Evolutionary conservation across 2,329 filamentous ascomycete genomes (phyloP), one percentile per base, ranked within the genome.

Genomic region (Calonectria leucothoes): DNA sequence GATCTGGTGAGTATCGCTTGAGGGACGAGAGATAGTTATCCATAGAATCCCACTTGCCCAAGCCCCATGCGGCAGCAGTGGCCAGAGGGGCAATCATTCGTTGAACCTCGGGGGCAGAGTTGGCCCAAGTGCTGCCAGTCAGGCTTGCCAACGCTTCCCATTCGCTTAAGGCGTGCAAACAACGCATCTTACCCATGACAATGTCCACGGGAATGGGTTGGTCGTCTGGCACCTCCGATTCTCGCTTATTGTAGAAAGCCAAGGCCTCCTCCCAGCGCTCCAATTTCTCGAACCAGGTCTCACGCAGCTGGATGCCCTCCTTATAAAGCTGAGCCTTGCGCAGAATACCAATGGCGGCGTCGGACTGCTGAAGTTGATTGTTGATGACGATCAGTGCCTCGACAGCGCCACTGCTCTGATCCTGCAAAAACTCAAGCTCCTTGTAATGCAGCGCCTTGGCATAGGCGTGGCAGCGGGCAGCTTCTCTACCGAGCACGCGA

Each of bases 111-210:
- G 94, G 90, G 6, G 93, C 93, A 10, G 96, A 97, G 82, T 96
- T 95, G 77, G 94, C 92, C 97, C 97, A 99, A 66, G 96, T 98
- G 82, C 96, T 95, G 82, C 97, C 94, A 0, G 96, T 96, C 69
- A 99, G 89, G 63, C 92, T 93, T 0, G 96, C 97, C 20, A 99
- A 89, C 5, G 95, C 92, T 78, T 98, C 97, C 97, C 97, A 99
- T 84, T 99, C 97, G 74, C 97, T 97, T 42, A 99, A 89, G 11
- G 97, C 97, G 83, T 99, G 97, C 76, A 98, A 87, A 89, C 97
- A 99, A 61, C 97, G 93, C 97, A 99, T 99, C 86, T 99, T 99
- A 77, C 97, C 97, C 96, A 99, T 98, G 39, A 98, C 95, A 68
- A 99, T 95, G 73, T 98, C 97, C 74, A 99, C 95, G 0, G 95